phyloP scores from a whole-genome alignment of 78 protist species.

The Bodo saltans region DNA sequence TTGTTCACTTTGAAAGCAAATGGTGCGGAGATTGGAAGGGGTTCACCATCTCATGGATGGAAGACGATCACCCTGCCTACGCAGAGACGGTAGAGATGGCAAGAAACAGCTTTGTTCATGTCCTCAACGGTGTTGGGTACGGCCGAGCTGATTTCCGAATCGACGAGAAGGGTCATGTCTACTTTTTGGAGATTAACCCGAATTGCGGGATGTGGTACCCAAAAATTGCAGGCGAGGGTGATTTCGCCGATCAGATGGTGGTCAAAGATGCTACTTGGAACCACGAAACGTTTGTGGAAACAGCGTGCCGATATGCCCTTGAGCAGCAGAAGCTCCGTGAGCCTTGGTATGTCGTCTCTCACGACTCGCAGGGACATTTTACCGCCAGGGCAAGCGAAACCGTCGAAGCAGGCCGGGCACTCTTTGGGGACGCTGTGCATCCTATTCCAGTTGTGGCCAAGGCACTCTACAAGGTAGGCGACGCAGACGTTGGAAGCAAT shows the following conservation, averaged over 20 bases:
- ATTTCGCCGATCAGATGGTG: neutral
- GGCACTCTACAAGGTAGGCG: neutral
- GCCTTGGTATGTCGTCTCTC: neutral
- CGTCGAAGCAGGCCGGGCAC: neutral
- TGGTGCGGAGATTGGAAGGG: neutral
- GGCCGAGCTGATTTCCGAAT: conserved; percentile 2
- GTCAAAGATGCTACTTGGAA: neutral
- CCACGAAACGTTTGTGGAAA: neutral
- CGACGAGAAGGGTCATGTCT: neutral
- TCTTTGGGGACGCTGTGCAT: neutral
- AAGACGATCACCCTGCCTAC: neutral
- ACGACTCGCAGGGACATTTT: neutral
- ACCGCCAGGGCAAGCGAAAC: neutral
- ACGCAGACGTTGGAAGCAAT: neutral
- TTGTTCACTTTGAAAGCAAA: neutral
- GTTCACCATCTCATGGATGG: neutral
- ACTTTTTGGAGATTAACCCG: neutral
- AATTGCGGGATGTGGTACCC: conserved; percentile 10
- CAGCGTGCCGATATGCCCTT: neutral
- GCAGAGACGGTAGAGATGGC: neutral
- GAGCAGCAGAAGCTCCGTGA: neutral
- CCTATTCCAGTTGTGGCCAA: neutral
- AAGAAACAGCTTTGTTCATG: neutral
- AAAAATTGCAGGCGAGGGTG: neutral
- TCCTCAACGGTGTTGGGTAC: neutral